These are phyloP conservation scores for Sphagnurus paluster DNA, from an alignment of 1,284 basidiomycete genomes.

Conservation along the genomic window DNA sequence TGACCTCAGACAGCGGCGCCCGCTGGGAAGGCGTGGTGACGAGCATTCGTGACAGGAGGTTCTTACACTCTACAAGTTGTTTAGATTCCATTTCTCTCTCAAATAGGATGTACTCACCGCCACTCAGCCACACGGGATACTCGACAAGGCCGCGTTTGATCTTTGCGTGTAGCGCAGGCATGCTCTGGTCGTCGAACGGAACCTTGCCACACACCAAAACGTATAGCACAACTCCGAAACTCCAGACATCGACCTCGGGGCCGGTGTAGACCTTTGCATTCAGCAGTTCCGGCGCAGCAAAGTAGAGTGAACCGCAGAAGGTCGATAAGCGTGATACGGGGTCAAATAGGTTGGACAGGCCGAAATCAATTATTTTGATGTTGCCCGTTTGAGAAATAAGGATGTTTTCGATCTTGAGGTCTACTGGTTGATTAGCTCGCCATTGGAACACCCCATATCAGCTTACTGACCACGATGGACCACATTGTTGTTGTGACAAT, in stretches of 20 bases:
- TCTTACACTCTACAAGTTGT: constrained; percentile 80
- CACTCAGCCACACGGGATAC: constrained; percentile 95
- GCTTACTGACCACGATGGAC: constrained; percentile 78
- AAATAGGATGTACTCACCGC: constrained; percentile 54
- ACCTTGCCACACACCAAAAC: constrained; percentile 98
- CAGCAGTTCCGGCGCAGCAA: constrained; percentile 95
- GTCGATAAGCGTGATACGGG: constrained; percentile 85
- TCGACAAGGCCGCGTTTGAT: constrained; percentile 98
- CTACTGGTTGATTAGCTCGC: constrained; percentile 30
- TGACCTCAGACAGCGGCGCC: constrained; percentile 85
- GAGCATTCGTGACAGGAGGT: constrained; percentile 92
- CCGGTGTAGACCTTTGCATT: constrained; percentile 97
- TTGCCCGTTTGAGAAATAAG: constrained; percentile 98
- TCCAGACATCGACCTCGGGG: constrained; percentile 99
- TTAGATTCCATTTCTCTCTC: constrained; percentile 3
- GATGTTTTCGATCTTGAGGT: constrained; percentile 99
- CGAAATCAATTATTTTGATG: constrained; percentile 99
- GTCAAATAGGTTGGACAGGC: constrained; percentile 95
- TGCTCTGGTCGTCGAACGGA: constrained; percentile 98
- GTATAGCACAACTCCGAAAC: constrained; percentile 97
- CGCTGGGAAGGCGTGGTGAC: constrained; percentile 90
- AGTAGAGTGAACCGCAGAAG: constrained; percentile 97
- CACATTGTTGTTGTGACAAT: constrained; percentile 97
- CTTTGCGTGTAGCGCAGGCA: constrained; percentile 98
- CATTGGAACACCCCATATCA: constrained; percentile 11